These are phyloP conservation scores for Colletotrichum sp. DNA, from an alignment of 2,329 filamentous ascomycete species.

Conservation along the genomic window DNA sequence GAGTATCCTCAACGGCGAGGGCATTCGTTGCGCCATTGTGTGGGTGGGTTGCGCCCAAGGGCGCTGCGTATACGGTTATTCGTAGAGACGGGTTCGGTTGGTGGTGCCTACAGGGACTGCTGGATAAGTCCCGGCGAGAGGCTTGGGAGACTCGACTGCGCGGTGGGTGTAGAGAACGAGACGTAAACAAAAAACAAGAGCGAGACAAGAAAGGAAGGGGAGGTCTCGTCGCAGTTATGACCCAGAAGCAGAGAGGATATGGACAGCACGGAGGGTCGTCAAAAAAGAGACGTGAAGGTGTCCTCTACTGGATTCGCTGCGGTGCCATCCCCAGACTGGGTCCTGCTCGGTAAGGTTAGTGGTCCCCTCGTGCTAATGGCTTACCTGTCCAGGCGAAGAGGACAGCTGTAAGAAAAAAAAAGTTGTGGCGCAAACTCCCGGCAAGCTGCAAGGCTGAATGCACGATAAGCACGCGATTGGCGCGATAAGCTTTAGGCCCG, in stretches of 20 bases:
- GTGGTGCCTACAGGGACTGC: not conserved
- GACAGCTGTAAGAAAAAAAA: conserved; percentile 20
- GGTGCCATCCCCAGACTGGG: conserved; percentile 15
- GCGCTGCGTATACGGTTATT: conserved; percentile 3
- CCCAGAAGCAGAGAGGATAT: conserved; percentile 4
- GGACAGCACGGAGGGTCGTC: not conserved
- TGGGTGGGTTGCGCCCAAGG: conserved; percentile 22
- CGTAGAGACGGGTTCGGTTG: not conserved
- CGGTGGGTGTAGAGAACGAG: not conserved
- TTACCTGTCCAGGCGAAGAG: conserved; percentile 20
- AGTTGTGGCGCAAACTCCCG: not conserved
- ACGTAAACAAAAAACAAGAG: not conserved
- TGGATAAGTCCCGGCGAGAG: conserved; percentile 7
- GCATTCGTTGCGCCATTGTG: conserved; percentile 36
- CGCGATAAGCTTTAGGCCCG: conserved; percentile 12
- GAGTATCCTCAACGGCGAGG: conserved; percentile 42
- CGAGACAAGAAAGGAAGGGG: not conserved
- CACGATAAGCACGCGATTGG: conserved; percentile 12
- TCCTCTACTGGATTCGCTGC: conserved; percentile 17
- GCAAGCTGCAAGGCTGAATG: conserved; percentile 11
- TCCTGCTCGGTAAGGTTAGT: not conserved
- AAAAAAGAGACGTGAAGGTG: conserved; percentile 15
- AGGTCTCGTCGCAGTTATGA: not conserved
- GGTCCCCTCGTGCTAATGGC: not conserved
- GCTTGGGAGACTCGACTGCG: not conserved